Evolutionary conservation across 1,139 yeast species (phyloP), one percentile per base, ranked within the genome.

Genomic region (Blastobotrys niveus): DNA sequence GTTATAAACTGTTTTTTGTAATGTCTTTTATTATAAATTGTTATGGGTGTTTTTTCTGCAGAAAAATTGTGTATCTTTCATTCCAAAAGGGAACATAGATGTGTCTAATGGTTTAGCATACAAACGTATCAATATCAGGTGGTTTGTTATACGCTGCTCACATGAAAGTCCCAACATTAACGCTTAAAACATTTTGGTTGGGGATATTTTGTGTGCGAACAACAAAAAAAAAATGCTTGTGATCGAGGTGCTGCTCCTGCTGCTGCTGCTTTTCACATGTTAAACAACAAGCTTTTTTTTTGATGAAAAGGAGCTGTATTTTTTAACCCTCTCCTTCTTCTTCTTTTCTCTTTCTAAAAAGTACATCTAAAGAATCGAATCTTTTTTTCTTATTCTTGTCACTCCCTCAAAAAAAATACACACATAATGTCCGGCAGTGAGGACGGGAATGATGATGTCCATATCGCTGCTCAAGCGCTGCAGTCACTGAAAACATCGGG

Each of bases 391-490:
- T n/a, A n/a, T n/a, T n/a, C n/a, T n/a, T n/a, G 33, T 14, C 19
- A 30, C 33, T 5, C 34, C 12, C 3, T n/a, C 34, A 3, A 31
- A 15, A n/a, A 31, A 7, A 7, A 30, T 7, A 32, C 12, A 12
- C 5, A 32, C 12, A 19, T 9, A 5, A 15, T 12, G 20, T 12
- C n/a, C 24, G 35, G 6, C 24, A 32, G 19, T 15, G 24, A 32
- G 24, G 15, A 14, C 3, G n/a, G 19, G n/a, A 25, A 21, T 18
- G 35, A 41, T 36, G 50, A 47, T 25, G 47, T 47, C 10, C 48
- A 42, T 25, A 35, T 47, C 14, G 50, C 50, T 9, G 50, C 50
- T 21, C 34, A 45, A 33, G 50, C 50, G 3, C 36, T 47, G 21
- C 40, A 47, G 32, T 25, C 42, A 6, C 33, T 47, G 27, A 36